Evolutionary conservation across 1,284 basidiomycete genomes (phyloP), one percentile per base, ranked within the genome.

Genomic region (Wallemia mellicola): DNA sequence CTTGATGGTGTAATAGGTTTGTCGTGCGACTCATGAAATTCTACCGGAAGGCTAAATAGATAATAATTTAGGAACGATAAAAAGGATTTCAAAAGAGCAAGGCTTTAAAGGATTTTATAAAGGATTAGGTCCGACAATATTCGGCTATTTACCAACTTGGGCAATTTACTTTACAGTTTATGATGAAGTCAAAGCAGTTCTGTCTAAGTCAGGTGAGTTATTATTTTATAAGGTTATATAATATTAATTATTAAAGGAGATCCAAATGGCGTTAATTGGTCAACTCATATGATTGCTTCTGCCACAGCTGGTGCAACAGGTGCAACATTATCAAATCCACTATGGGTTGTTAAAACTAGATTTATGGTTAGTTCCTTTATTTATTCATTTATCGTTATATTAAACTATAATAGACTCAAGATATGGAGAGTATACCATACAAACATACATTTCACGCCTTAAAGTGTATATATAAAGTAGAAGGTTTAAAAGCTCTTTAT

Each of bases 111-210:
- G 91, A 15, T 75, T 94, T 62, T 95, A 95, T 72, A 79, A 89
- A 54, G 89, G 91, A 15, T 76, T 95, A 26, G 89, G 89, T 9
- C 91, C 89, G n/a, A 95, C 89, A 15, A 78, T 95, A 61, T 77
- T 89, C 2, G 89, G 89, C 5, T 94, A 95, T 71, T 77, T 95
- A 38, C 89, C 89, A 25, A 95, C 89, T 9, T 94, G 89, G 89
- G 89, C 87, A 26, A 95, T 95, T 65, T 95, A 94, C 71, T 95
- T 95, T 69, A 81, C 86, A n/a, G 86, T 95, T 22, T 94, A 94
- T 71, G 89, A 95, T 72, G 79, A 83, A 61, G 83, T 89, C 70
- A 94, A 94, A 75, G 78, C 78, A 25, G 72, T 75, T 30, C 80
- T 89, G 66, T 48, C 38, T n/a, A 48, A 48, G 38, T 5, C 14